Evolutionary conservation across 2,329 filamentous ascomycete genomes (phyloP), one percentile per base, ranked within the genome.

Genomic region (Cryoendolithus antarcticus): DNA sequence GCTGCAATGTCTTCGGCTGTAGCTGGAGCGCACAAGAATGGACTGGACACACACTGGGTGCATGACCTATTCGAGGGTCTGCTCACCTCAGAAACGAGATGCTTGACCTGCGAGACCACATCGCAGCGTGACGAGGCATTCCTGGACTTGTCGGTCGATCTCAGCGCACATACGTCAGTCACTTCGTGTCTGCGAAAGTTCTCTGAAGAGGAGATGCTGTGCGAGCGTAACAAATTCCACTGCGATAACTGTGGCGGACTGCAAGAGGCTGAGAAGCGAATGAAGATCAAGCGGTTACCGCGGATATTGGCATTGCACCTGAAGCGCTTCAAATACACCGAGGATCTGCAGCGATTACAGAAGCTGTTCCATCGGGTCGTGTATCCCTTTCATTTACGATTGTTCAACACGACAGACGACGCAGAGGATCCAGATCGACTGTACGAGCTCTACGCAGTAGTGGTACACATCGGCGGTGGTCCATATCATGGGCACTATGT

Each of bases 401-500:
- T 98, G 57, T 95, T 96, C 66, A 96, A 96, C 62, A 96, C 91
- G 0, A 95, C 89, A 13, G 86, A 95, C 47, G 89, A 96, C 44
- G 86, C 88, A 10, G 83, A 89, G 51, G 88, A 96, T 51, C 86
- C 86, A 1, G 91, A 98, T 61, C 77, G 88, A 30, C 64, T 98
- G 30, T 98, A 98, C 61, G 91, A 98, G 66, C 69, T 98, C 1
- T 98, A 98, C 55, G 91, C 89, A 0, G 88, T 98, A 3, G 86
- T 98, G 7, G 86, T 98, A 13, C 91, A 98, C 55, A 96, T 98
- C 47, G 91, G 91, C 38, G 86, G 86, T 35, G 93, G 93, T 13
- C 89, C 91, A 4, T 95, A 95, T 55, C 91, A 98, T 56, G 91
- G 91, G 3, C 91, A 98, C 60, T 98, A 98, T 52, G 86, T 98